A percentile compares a stretch with the other conserved stretches of the same genome.
phyloP scores from a whole-genome alignment of 2,329 filamentous ascomycete genomes.

The Alternaria ethzedia region DNA sequence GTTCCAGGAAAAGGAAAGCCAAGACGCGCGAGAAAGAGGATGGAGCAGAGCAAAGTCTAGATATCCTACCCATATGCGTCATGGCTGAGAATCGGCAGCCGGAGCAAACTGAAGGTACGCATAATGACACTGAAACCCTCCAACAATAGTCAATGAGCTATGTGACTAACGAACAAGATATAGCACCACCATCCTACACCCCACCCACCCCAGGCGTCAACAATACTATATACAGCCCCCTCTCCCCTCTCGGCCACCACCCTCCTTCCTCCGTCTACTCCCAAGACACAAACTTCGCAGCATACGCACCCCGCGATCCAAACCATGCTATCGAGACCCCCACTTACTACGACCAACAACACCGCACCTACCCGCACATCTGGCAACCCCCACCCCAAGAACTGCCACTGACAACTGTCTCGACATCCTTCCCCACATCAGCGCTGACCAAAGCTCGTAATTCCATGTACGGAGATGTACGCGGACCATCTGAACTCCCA shows the following conservation, averaged over 20 bases:
- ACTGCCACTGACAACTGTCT: constrained; percentile 4
- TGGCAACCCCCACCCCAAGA: constrained; percentile 15
- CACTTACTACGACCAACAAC: background rate
- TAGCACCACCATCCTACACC: constrained; percentile 16
- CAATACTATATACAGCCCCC: constrained; percentile 2
- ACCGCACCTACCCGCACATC: background rate
- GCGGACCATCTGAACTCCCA: constrained; percentile 2
- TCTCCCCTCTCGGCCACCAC: background rate
- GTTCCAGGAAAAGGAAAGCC: constrained; percentile 12
- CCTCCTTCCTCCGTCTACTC: background rate
- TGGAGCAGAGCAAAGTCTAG: background rate
- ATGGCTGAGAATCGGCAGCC: background rate
- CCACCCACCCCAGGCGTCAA: constrained; percentile 4
- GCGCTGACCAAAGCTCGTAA: background rate
- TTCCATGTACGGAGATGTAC: constrained; percentile 3
- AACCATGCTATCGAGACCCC: constrained; percentile 3
- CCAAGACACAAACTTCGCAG: background rate
- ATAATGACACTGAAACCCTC: no score
- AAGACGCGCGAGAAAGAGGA: background rate
- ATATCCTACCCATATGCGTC: background rate
- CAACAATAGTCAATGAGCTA: background rate
- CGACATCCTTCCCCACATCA: background rate
- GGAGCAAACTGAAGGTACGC: no score
- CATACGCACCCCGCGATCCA: constrained; percentile 1
- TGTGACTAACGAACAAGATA: background rate